Evolutionary conservation across 2,329 filamentous ascomycete species (phyloP), one percentile per base, ranked within the genome.

Genomic region (Purpureocillium takamizusanense): DNA sequence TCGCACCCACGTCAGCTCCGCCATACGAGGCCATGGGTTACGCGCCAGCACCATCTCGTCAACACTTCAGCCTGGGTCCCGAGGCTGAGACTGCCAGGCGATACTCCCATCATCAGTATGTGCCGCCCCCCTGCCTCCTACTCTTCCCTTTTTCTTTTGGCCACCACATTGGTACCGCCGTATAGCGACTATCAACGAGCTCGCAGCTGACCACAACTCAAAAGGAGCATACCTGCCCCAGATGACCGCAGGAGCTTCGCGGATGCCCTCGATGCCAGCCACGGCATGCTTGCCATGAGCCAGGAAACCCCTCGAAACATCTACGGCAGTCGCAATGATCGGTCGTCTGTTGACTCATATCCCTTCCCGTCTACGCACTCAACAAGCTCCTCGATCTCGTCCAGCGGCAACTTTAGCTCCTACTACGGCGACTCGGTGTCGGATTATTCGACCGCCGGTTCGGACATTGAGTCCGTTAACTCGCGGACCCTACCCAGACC

Each of bases 241-340:
- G 59, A 75, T 64, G 67, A 76, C 65, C 56, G 80, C 69, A 60
- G 82, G 50, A 83, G 81, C 51, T 94, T 89, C 59, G 86, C 83
- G 48, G 90, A 95, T 56, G 86, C 87, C 21, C 78, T 97, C 40
- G 90, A 95, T 59, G 89, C 89, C 17, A 89, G 88, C 58, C 84
- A 92, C 44, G 87, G 88, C 50, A 95, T 97, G 86, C 76, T 95
- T 18, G 87, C 88, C 29, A 85, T 97, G 75, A 94, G 86, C 73
- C 88, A 95, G 65, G 88, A 95, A 52, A 95, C 88, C 1, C 87
- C 89, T 11, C 74, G 89, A 45, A 92, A 90, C 57, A 86, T 95
- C 52, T 95, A 95, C 55, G 86, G 83, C 44, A 74, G 76, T 47
- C 67, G 72, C 44, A 65, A 80, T 41, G 74, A 76, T 41, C 74